These are phyloP conservation scores for Aspergillus costaricaensis DNA, from an alignment of 2,329 filamentous ascomycete species.

Conservation along the genomic window DNA sequence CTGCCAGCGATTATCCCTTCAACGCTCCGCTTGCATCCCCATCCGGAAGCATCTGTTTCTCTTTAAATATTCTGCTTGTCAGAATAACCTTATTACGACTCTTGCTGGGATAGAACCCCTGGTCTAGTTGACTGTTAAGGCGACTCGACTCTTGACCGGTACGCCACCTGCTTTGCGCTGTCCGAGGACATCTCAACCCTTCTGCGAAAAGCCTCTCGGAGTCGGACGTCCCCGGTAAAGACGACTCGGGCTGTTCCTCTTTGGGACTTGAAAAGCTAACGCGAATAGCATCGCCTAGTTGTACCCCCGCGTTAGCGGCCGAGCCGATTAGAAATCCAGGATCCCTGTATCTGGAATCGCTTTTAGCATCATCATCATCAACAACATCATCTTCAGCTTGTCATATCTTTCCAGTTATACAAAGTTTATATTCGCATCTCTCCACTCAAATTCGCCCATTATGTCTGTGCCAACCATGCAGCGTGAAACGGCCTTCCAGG, in stretches of 20 bases:
- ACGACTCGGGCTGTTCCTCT: neutral
- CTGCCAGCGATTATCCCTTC: slow-evolving; percentile 8
- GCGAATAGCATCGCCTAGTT: neutral
- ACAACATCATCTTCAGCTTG: neutral
- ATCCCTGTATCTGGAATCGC: slow-evolving; percentile 5
- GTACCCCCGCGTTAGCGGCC: neutral
- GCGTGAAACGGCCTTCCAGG: slow-evolving; percentile 49
- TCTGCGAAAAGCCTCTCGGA: slow-evolving; percentile 2
- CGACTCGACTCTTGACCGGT: neutral
- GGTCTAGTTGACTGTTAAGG: neutral
- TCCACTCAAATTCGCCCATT: slow-evolving; percentile 17
- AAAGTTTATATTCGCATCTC: slow-evolving; percentile 1
- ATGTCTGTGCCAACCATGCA: slow-evolving; percentile 49
- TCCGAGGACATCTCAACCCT: slow-evolving; percentile 1
- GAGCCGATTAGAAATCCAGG: slow-evolving; percentile 1
- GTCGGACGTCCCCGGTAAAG: neutral
- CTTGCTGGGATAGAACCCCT: neutral
- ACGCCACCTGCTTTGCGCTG: slow-evolving; percentile 18
- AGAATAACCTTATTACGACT: neutral
- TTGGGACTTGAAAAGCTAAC: neutral
- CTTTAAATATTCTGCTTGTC: neutral
- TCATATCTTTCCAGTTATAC: neutral
- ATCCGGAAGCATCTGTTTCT: slow-evolving; percentile 6
- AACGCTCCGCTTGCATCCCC: slow-evolving; percentile 6
- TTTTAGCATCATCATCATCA: neutral